Base-by-base conservation (phyloP, 768 basidiomycete genomes). In the Trametes cinnabarina region DNA sequence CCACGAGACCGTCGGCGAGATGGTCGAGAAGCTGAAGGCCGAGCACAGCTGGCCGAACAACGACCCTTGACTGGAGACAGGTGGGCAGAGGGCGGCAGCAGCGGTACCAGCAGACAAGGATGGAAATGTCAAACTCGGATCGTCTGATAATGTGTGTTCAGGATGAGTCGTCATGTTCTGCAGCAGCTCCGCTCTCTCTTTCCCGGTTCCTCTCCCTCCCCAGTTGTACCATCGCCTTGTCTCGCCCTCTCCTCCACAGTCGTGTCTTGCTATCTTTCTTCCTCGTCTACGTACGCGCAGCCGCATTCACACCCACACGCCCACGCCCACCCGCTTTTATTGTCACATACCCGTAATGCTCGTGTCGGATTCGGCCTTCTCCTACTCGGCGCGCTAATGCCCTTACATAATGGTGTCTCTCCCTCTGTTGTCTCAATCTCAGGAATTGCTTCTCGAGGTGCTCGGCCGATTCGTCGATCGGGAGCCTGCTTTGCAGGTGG, bases 1-100 rank as follows among this genome's bases (percentile, higher is more conserved):
- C 64, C 81, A 80, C 44, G 84, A 83, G 17, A 74, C 80, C 7
- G 68, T 94, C 51, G 74, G 77, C 66, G 90, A 92, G 55, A 77
- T 90, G 28, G 81, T 94, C 32, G 86, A 88, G 65, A 87, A 88
- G 69, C 92, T 88, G 85, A 90, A 88, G 68, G 83, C 72, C 14
- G 92, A 94, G 64, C 83, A 85, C 39, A 72, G 60, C 55, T 79
- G 77, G 76, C 78, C 77, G 17, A 72, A 65, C 32, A 63, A 66
- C 55, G 60, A 57, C 47, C 61, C 62, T 34, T 63, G 55, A 63
- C 54, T 11, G 15, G 20, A 39, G 37, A 39, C 15, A 39, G 37
- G 37, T 15, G 17, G 37, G 37, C 37, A n/a, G 37, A 34, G n/a
- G 30, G 6, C 23, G n/a, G 26, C 41, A 40, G 41, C n/a, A n/a